Evolutionary conservation across 495 filamentous ascomycete genomes (phyloP).

Genomic region (Chaetomium fimeti): DNA sequence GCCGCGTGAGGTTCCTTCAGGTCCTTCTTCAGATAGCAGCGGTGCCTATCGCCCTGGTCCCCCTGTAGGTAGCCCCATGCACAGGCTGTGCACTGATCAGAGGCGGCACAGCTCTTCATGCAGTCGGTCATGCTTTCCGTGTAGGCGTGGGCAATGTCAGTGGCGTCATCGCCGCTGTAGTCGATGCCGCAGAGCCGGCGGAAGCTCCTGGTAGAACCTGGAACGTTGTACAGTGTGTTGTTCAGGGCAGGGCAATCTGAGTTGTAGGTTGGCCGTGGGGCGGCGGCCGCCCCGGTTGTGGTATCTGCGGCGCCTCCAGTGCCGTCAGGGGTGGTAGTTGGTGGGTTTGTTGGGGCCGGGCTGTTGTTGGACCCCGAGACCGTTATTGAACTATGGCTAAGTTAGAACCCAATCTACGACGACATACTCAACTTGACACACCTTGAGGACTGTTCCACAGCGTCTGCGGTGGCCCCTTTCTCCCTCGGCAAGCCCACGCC

Average conservation of each 20-base stretch:
- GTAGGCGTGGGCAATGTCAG: slow-evolving; percentile 39
- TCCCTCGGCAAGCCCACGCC: slow-evolving; percentile 35
- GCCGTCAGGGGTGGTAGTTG: slow-evolving; percentile 11
- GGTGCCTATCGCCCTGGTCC: slow-evolving; percentile 38
- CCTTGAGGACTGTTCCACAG: slow-evolving; percentile 24
- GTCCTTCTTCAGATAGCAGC: slow-evolving; percentile 47
- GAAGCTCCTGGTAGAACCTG: slow-evolving; percentile 44
- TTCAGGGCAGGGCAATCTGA: slow-evolving; percentile 46
- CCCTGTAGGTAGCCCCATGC: slow-evolving; percentile 46
- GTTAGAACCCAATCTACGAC: not conserved
- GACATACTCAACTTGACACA: slow-evolving; percentile 19
- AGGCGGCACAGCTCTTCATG: slow-evolving; percentile 45
- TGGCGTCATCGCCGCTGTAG: slow-evolving; percentile 39
- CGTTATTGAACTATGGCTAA: slow-evolving; percentile 11
- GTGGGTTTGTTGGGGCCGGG: slow-evolving; percentile 13
- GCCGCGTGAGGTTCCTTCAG: slow-evolving; percentile 38
- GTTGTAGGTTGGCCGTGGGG: slow-evolving; percentile 25
- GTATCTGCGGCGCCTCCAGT: slow-evolving; percentile 16
- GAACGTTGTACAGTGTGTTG: slow-evolving; percentile 45
- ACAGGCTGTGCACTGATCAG: slow-evolving; percentile 42
- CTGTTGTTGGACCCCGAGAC: not conserved
- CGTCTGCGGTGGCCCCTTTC: slow-evolving; percentile 9
- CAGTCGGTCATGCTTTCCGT: slow-evolving; percentile 47
- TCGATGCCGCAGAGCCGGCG: slow-evolving; percentile 48
- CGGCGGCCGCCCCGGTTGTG: slow-evolving; percentile 18